These are phyloP conservation scores for Arachis stenosperma DNA, from an alignment of 306 rosid genomes.

Conservation along the genomic window DNA sequence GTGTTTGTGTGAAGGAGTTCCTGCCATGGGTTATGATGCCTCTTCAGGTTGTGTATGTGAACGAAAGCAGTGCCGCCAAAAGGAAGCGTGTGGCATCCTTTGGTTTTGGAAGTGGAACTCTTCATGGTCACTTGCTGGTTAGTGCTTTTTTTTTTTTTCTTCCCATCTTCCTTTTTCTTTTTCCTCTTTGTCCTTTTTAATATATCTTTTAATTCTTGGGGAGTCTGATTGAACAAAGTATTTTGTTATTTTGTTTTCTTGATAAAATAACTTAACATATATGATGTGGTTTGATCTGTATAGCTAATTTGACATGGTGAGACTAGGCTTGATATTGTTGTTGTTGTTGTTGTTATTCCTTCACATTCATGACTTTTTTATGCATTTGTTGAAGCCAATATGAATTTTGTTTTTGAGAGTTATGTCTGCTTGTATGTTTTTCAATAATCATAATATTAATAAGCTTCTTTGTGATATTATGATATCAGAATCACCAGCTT, in stretches of 20 bases:
- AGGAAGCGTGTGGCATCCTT: constrained; percentile 50
- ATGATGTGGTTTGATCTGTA: background rate
- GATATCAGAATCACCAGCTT: too few species aligned
- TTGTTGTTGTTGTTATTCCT: background rate
- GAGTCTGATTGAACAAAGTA: background rate
- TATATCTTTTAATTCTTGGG: too few species aligned
- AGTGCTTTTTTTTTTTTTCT: constrained; percentile 32
- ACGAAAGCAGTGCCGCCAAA: constrained; percentile 52
- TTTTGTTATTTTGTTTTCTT: background rate
- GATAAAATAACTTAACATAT: background rate
- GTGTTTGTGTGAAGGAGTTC: constrained; percentile 87
- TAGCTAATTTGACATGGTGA: background rate
- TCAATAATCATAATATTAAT: constrained; percentile 4
- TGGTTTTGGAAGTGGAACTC: constrained; percentile 92
- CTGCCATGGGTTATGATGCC: constrained; percentile 97
- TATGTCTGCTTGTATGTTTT: background rate
- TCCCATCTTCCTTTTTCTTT: background rate
- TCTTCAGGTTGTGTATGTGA: constrained; percentile 82
- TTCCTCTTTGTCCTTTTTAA: background rate
- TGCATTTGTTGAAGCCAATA: constrained; percentile 9
- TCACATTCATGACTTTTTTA: background rate
- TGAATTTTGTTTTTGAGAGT: background rate
- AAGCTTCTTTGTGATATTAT: background rate
- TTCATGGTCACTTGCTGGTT: constrained; percentile 92
- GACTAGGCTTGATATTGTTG: background rate